Percentiles rank a stretch among this genome's conserved stretches.
Evolutionary conservation across 140 eudicot species (phyloP).

Genomic region (Bidens hawaiensis): DNA sequence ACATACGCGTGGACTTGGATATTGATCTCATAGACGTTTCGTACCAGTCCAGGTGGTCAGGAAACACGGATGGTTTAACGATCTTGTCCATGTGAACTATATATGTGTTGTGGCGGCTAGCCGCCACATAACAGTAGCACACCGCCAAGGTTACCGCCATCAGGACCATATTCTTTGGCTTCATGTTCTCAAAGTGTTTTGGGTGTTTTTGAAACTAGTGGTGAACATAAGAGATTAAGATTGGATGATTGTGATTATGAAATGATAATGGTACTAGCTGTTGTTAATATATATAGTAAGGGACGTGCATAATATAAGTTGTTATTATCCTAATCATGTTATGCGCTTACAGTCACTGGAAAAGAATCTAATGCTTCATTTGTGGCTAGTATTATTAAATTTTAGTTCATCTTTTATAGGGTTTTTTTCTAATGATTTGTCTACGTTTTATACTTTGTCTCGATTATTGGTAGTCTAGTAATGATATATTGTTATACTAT

Average conservation of each 20-base stretch:
- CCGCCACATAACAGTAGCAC: slow-evolving; percentile 20
- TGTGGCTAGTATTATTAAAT: slow-evolving; percentile 20
- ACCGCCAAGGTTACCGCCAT: slow-evolving; percentile 25
- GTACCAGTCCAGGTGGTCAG: slow-evolving; percentile 63
- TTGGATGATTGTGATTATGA: slow-evolving; percentile 10
- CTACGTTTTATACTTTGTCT: no score
- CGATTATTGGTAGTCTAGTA: no score
- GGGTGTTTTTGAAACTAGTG: neutral
- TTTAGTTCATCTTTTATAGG: no score
- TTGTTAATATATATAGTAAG: slow-evolving; percentile 16
- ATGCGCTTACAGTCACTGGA: neutral
- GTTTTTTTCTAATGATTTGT: no score
- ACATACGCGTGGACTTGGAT: slow-evolving; percentile 41
- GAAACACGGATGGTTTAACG: slow-evolving; percentile 45
- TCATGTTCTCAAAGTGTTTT: slow-evolving; percentile 18
- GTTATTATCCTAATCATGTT: slow-evolving; percentile 18
- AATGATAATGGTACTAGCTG: slow-evolving; percentile 16
- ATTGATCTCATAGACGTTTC: slow-evolving; percentile 45
- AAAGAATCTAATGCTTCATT: slow-evolving; percentile 15
- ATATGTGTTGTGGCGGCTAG: slow-evolving; percentile 40
- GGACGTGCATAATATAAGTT: slow-evolving; percentile 15
- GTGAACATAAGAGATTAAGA: neutral
- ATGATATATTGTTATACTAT: no score
- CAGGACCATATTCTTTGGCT: slow-evolving; percentile 22
- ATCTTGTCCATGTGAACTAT: slow-evolving; percentile 71